Evolutionary conservation across 2,329 filamentous ascomycete genomes (phyloP).

Genomic region (Dactylonectria estremocensis): DNA sequence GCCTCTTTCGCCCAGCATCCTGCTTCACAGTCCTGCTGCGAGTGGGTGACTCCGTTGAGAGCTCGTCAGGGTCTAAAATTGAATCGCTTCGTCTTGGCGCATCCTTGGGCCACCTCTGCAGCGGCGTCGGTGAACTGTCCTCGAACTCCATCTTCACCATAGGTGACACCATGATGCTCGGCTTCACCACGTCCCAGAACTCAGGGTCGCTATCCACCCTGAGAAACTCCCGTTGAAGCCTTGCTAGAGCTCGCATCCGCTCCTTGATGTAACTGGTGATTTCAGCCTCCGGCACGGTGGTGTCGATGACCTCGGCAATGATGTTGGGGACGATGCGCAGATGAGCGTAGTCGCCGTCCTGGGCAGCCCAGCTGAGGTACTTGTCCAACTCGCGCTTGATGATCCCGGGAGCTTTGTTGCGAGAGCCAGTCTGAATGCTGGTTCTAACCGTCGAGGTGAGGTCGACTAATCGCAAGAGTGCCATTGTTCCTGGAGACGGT

Average conservation of each 20-base stretch:
- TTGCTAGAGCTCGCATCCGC: conserved; percentile 55
- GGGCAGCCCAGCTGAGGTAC: conserved; percentile 59
- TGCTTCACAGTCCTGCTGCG: conserved; percentile 25
- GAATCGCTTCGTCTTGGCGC: conserved; percentile 15
- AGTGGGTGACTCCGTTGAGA: conserved; percentile 18
- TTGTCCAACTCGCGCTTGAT: conserved; percentile 55
- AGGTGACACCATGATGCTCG: conserved; percentile 39
- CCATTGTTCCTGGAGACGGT: conserved; percentile 55
- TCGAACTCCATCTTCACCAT: conserved; percentile 40
- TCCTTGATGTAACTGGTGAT: conserved; percentile 55
- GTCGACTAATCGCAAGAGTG: conserved; percentile 58
- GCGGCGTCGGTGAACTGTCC: conserved; percentile 23
- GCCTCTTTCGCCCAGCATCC: conserved; percentile 32
- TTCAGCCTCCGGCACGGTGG: conserved; percentile 43
- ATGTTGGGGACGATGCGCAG: conserved; percentile 58
- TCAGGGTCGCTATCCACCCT: conserved; percentile 44
- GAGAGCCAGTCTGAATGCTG: conserved; percentile 54
- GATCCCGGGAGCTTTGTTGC: conserved; percentile 49
- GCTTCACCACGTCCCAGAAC: conserved; percentile 52
- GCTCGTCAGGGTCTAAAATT: conserved; percentile 30
- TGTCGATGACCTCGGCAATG: conserved; percentile 55
- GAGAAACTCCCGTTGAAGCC: conserved; percentile 56
- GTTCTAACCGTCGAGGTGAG: conserved; percentile 55
- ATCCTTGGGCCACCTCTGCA: conserved; percentile 27
- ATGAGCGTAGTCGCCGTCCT: conserved; percentile 56